These are phyloP conservation scores for Trichoderma sp. DNA, from an alignment of 2,329 filamentous ascomycete genomes.

Conservation along the genomic window DNA sequence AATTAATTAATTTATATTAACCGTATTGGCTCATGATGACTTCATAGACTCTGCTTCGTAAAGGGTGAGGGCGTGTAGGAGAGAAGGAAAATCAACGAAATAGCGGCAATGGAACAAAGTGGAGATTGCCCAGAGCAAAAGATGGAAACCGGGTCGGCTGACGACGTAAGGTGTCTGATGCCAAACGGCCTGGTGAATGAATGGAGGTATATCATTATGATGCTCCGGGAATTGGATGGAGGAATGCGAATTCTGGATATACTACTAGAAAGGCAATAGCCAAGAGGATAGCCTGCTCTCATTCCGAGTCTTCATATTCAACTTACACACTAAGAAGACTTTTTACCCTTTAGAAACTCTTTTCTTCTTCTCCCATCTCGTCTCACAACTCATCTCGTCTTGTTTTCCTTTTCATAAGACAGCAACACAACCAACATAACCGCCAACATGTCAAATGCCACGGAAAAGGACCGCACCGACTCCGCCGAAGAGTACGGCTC, in stretches of 20 bases:
- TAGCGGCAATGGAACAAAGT: not conserved
- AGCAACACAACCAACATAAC: not conserved
- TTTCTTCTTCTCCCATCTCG: not conserved
- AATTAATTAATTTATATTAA: not conserved
- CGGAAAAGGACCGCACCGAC: conserved; percentile 22
- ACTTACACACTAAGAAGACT: not conserved
- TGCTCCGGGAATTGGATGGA: conserved; percentile 11
- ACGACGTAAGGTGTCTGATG: not conserved
- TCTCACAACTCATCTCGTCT: not conserved
- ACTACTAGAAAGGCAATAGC: conserved; percentile 3
- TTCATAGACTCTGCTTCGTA: not conserved
- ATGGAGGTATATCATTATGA: conserved; percentile 24
- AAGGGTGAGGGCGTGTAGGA: conserved; percentile 10
- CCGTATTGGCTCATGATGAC: conserved; percentile 20
- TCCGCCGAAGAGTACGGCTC: conserved; percentile 14
- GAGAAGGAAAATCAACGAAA: not conserved
- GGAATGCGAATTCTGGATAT: not conserved
- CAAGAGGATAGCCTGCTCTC: not conserved
- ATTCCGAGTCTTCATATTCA: not conserved
- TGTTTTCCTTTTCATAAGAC: not conserved
- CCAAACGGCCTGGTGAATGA: not conserved
- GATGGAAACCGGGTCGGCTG: not conserved
- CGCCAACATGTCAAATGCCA: conserved; percentile 16
- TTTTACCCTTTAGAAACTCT: not conserved
- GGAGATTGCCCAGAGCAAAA: not conserved